These are phyloP conservation scores for Dendrobium chrysotoxum DNA, from an alignment of 106 monocot species.

Conservation along the genomic window DNA sequence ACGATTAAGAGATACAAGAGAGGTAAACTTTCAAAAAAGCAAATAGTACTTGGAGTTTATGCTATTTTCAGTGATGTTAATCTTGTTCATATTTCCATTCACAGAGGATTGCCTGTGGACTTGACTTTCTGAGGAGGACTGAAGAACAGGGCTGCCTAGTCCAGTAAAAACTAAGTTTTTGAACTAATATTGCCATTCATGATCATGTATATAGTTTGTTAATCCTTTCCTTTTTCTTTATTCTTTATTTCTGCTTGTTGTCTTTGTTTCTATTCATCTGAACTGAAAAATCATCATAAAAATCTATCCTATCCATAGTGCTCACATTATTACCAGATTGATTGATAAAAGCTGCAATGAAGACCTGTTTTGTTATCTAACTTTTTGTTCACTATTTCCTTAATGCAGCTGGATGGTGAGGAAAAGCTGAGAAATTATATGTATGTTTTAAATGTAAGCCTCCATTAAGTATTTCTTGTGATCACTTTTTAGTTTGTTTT, in stretches of 20 bases:
- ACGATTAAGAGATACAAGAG: conserved; percentile 58
- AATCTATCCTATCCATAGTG: too few relatives aligned
- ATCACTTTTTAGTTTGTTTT: too few relatives aligned
- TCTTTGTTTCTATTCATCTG: not conserved
- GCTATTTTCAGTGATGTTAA: not conserved
- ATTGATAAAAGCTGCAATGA: too few relatives aligned
- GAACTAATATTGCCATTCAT: not conserved
- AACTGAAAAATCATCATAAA: too few relatives aligned
- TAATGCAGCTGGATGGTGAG: too few relatives aligned
- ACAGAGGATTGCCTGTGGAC: conserved; percentile 60
- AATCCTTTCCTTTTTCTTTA: not conserved
- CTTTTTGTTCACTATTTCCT: too few relatives aligned
- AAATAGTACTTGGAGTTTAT: not conserved
- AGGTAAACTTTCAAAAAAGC: conserved; percentile 34
- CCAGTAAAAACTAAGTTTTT: conserved; percentile 28
- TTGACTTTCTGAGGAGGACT: conserved; percentile 42
- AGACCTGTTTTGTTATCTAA: too few relatives aligned
- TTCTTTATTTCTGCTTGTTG: not conserved
- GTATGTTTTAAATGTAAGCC: too few relatives aligned
- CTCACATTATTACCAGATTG: not conserved
- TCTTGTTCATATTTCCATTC: not conserved
- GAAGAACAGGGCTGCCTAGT: conserved; percentile 55
- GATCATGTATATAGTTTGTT: not conserved
- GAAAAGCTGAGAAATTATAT: too few relatives aligned
- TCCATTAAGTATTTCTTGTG: too few relatives aligned